phyloP scores from a whole-genome alignment of 1,284 basidiomycete genomes.

The Leccinum fuscescens region DNA sequence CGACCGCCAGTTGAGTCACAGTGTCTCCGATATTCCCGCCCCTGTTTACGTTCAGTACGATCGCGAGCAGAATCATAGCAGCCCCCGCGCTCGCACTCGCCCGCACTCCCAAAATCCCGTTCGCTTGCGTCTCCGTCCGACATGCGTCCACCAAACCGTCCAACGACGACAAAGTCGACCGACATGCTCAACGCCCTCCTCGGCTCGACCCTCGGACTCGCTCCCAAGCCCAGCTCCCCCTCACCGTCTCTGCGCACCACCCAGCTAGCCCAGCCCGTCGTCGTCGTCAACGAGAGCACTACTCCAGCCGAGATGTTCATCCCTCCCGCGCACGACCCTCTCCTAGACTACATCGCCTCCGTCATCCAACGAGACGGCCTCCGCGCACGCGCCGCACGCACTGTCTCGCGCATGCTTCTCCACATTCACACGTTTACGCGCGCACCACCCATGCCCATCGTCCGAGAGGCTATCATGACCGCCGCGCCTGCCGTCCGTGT shows the following conservation, averaged over 20 bases:
- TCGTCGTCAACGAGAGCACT: not conserved
- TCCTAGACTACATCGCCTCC: conserved; percentile 71
- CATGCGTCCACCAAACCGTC: conserved; percentile 18
- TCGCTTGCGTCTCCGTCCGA: conserved; percentile 1
- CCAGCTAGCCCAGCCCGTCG: not conserved
- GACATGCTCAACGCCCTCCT: conserved; percentile 23
- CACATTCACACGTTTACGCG: conserved; percentile 75
- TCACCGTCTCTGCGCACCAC: not conserved
- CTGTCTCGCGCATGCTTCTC: conserved; percentile 61
- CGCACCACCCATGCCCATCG: conserved; percentile 71
- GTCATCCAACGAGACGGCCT: conserved; percentile 67
- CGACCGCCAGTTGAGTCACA: too few species aligned
- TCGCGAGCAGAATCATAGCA: conserved; percentile 4
- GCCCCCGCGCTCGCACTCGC: conserved; percentile 2
- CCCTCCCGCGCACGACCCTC: conserved; percentile 74
- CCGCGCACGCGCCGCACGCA: conserved; percentile 61
- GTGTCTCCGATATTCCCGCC: too few species aligned
- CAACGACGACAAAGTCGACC: conserved; percentile 24
- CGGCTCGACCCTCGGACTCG: conserved; percentile 20
- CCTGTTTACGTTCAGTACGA: conserved; percentile 20
- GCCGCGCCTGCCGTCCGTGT: conserved; percentile 67
- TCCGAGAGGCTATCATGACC: conserved; percentile 65
- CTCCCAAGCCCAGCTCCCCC: not conserved
- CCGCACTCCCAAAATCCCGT: not conserved
- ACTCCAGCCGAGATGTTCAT: conserved; percentile 43